Evolutionary conservation across 208 protist genomes (phyloP).

Genomic region (Acanthamoeba royreba): DNA sequence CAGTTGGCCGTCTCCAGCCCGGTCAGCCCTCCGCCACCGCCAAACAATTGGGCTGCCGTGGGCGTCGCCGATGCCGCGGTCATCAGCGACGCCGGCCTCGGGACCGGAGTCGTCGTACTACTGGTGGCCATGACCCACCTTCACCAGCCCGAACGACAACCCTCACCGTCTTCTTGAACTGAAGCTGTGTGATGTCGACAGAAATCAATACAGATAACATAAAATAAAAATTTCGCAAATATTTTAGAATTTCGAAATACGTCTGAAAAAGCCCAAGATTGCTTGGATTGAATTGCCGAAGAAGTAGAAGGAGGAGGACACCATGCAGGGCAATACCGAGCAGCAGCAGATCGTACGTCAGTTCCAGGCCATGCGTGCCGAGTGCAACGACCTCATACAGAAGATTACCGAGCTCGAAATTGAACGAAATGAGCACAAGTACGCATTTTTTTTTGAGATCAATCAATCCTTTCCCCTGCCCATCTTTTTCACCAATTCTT

Average conservation of each 20-base stretch:
- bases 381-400: neutral
- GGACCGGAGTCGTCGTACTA: neutral
- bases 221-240: neutral
- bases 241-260: neutral
- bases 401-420: conserved; percentile 85
- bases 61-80: neutral
- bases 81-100: neutral
- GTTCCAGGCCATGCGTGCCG: neutral
- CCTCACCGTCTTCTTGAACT: neutral
- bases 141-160: neutral
- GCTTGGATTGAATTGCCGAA: neutral
- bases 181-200: neutral
- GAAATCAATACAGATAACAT: neutral
- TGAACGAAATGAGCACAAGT: conserved; percentile 87
- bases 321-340: neutral
- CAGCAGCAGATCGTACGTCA: conserved; percentile 24
- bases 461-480: neutral
- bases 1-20: neutral
- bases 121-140: too few relatives aligned
- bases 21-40: neutral
- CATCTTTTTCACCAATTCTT: neutral
- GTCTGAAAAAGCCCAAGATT: too few relatives aligned
- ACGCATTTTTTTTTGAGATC: neutral
- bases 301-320: too few relatives aligned
- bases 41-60: neutral